Base-by-base conservation (phyloP, 2,329 filamentous ascomycete genomes). In the Aaosphaeria pasadenensis region DNA sequence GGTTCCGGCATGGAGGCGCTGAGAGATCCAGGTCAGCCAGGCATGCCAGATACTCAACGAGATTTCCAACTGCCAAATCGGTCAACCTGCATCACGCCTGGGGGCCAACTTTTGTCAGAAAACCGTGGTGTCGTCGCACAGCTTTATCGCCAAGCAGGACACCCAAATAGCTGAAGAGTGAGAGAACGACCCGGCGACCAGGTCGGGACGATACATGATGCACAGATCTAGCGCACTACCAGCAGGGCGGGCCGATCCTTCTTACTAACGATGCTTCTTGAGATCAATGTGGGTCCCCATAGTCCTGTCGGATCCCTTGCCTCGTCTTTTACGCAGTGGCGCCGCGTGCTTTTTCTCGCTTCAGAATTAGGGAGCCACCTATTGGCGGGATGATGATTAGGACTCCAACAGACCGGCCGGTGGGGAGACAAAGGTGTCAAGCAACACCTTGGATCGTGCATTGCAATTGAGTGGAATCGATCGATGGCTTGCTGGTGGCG, bases 141-240 rank as follows among this genome's bases (percentile, higher is more conserved):
- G 51, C 48, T 55, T 61, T 67, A 69, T 66, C 62, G 65, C 64
- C 64, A 69, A 68, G 65, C 32, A 45, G 47, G 44, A 57, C 48
- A 56, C 36, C 50, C 35, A 49, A 32, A 29, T 17, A 49, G 42
- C 49, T 44, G 50, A 56, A 42, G 39, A 32, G 42, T 39, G 43
- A 30, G 38, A 39, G 38, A 43, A 39, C 24, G 43, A 52, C 52
- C 57, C 55, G 49, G 36, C 36, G 24, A 58, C 55, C 57, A 46
- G 57, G 58, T 62, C 56, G 58, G 58, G 57, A 55, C 41, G 53
- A 53, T 64, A 57, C 54, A 58, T 51, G 55, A 52, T 55, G 59
- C 60, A 60, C 51, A 60, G 56, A 64, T 64, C 60, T 63, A 48
- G 53, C 56, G 52, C 55, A 51, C 56, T 54, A 54, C 57, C 55